Base-by-base conservation (phyloP, 202 grass and related monocot species). In the Setaria italica region DNA sequence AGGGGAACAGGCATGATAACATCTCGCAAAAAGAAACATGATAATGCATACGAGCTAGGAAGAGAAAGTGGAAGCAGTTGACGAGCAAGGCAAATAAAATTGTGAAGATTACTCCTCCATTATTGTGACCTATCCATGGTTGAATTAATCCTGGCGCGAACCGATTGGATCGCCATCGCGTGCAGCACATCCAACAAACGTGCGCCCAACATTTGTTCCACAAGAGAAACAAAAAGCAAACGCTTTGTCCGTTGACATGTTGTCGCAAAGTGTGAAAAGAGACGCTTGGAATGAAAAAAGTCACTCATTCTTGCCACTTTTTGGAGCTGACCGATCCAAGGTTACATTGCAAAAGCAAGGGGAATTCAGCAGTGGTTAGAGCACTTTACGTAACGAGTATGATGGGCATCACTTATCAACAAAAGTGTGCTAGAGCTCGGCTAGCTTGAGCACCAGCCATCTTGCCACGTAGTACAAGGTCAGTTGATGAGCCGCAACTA, bases 201-300 rank as follows among this genome's bases (percentile, higher is more conserved):
- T 82, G 14, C 66, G 4, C n/a, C 7, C 20, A 81, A 81, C 79
- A 81, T 57, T 55, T 81, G 79, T 81, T 68, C 65, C 19, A 5
- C 70, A 33, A 2, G 14, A 51, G 25, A 10, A 15, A 47, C 16
- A 16, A 16, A 78, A 78, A 48, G 41, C 3, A 16, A 16, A 33
- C 3, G 49, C n/a, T 66, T 75, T 76, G 1, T 25, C 33, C 47
- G 33, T 66, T 67, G 82, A 84, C 47, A 76, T 30, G 8, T 53
- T 66, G 46, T 29, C 39, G 2, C 9, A 37, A 53, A 53, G 60
- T 81, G 19, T 53, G 62, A 39, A 80, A 81, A 81, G n/a, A 37
- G 62, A 17, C 16, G 14, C 8, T 80, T 80, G 32, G 14, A 67
- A 39, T 45, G 16, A 37, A 25, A 41, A 54, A 49, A 37, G 14